These are phyloP conservation scores for Parastagonospora nodorum DNA, from an alignment of 2,329 filamentous ascomycete species.

Conservation along the genomic window DNA sequence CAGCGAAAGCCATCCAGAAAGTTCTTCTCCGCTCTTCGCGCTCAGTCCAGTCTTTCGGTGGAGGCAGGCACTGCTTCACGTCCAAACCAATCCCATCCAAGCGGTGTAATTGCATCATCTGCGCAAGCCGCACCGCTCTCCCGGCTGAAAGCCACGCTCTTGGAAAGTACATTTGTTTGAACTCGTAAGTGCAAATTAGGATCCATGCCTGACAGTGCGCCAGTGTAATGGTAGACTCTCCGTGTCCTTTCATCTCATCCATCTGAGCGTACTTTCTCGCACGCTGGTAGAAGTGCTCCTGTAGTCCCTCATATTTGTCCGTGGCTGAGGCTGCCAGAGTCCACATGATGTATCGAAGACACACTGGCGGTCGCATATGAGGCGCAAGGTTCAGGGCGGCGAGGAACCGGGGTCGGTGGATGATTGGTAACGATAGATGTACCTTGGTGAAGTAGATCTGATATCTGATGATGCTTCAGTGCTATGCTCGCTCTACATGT, in stretches of 20 bases:
- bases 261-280: slow-evolving; percentile 87
- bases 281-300: slow-evolving; percentile 87
- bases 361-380: slow-evolving; percentile 81
- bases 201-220: slow-evolving; percentile 86
- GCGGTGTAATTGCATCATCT: slow-evolving; percentile 93
- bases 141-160: slow-evolving; percentile 93
- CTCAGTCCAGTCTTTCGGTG: slow-evolving; percentile 91
- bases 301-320: slow-evolving; percentile 79
- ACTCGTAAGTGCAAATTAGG: slow-evolving; percentile 82
- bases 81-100: slow-evolving; percentile 82
- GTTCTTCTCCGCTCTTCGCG: slow-evolving; percentile 87
- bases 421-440: slow-evolving; percentile 83
- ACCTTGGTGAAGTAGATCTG: slow-evolving; percentile 90
- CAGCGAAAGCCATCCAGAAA: slow-evolving; percentile 92
- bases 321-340: slow-evolving; percentile 84
- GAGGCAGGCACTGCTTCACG: slow-evolving; percentile 88
- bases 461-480: slow-evolving; percentile 59
- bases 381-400: slow-evolving; percentile 90
- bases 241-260: slow-evolving; percentile 90
- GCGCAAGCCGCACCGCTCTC: slow-evolving; percentile 75
- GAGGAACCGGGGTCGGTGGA: slow-evolving; percentile 85
- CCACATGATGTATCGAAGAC: slow-evolving; percentile 94
- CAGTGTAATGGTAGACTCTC: slow-evolving; percentile 84
- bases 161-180: slow-evolving; percentile 97
- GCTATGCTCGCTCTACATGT: background rate